A percentile compares a stretch with the other conserved stretches of the same genome.
These are phyloP conservation scores for Fragaria iinumae DNA, from an alignment of 306 rosid species.

Conservation along the genomic window DNA sequence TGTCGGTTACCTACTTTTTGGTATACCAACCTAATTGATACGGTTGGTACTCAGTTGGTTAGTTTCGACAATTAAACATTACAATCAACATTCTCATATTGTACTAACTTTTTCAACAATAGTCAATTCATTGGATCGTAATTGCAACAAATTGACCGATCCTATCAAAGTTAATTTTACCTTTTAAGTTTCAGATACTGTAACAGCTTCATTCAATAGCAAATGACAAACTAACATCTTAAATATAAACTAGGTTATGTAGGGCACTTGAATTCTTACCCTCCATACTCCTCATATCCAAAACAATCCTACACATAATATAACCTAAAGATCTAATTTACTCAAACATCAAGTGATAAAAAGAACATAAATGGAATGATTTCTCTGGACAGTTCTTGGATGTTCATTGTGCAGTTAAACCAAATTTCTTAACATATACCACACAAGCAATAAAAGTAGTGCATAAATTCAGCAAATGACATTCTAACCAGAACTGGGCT, in stretches of 20 bases:
- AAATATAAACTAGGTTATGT: background rate
- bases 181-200: background rate
- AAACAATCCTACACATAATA: background rate
- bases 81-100: background rate
- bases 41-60: too few relatives aligned
- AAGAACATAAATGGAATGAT: background rate
- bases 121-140: background rate
- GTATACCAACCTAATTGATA: too few relatives aligned
- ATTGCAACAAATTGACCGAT: background rate
- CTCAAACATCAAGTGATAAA: background rate
- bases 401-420: slow-evolving; percentile 1
- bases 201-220: background rate
- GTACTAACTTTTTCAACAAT: background rate
- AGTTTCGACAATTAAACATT: background rate
- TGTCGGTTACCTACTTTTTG: too few relatives aligned
- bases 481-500: background rate
- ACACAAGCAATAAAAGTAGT: background rate
- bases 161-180: background rate
- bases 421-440: slow-evolving; percentile 5
- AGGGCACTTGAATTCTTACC: background rate
- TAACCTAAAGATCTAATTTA: background rate
- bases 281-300: background rate
- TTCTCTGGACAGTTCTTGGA: background rate
- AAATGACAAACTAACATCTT: background rate
- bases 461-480: background rate